Conservation (phyloP, 345 rosid species). For the Clausena lansium region DNA sequence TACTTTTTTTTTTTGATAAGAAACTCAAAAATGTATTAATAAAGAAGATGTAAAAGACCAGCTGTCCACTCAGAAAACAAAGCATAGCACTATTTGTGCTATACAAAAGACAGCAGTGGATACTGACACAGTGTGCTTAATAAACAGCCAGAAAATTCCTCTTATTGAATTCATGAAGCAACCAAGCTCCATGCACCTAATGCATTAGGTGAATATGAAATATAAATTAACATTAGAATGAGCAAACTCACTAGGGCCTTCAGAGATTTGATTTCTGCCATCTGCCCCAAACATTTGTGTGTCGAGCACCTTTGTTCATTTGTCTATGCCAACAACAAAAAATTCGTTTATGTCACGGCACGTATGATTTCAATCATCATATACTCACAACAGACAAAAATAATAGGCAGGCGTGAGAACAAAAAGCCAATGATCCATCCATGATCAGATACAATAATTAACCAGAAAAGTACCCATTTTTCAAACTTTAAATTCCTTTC, state of each 20-base stretch:
- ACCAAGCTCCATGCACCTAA: background rate
- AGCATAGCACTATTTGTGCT: no score
- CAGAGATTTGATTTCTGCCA: slow-evolving; percentile 66
- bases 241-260: slow-evolving; percentile 50
- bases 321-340: slow-evolving; percentile 46
- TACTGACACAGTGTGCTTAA: background rate
- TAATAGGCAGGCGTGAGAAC: background rate
- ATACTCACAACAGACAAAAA: background rate
- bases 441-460: background rate
- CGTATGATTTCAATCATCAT: background rate
- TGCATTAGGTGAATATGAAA: background rate
- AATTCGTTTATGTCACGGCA: background rate
- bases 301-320: slow-evolving; percentile 58
- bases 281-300: slow-evolving; percentile 62
- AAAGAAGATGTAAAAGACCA: no score
- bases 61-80: no score
- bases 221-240: background rate
- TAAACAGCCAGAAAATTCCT: background rate
- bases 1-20: no score
- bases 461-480: background rate
- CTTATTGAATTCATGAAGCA: background rate
- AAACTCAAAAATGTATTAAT: no score
- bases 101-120: background rate
- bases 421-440: background rate
- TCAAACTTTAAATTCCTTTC: background rate